Percentiles rank a stretch among this genome's conserved stretches.
These are phyloP conservation scores for Aspergillus egyptiacus DNA, from an alignment of 495 filamentous ascomycete genomes.

Conservation along the genomic window DNA sequence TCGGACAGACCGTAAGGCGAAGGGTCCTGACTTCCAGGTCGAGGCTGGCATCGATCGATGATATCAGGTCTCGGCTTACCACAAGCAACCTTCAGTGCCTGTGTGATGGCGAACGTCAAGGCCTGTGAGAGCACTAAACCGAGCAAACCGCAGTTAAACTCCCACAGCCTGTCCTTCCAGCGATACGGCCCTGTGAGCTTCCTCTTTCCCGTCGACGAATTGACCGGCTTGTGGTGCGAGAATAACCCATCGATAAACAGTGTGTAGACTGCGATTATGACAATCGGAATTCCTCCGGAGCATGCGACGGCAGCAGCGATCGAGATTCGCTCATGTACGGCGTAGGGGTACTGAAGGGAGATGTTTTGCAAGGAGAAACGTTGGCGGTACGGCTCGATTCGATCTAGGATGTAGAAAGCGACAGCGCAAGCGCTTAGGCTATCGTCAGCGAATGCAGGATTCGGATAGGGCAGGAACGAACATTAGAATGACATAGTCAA, in stretches of 20 bases:
- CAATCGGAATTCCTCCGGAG: conserved; percentile 52
- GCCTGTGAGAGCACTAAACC: conserved; percentile 64
- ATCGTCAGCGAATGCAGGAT: conserved; percentile 34
- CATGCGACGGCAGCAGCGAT: conserved; percentile 52
- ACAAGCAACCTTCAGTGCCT: conserved; percentile 77
- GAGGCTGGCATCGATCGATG: conserved; percentile 60
- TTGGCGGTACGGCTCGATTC: conserved; percentile 53
- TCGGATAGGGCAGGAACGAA: conserved; percentile 32
- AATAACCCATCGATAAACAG: conserved; percentile 66
- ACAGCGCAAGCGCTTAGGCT: conserved; percentile 43
- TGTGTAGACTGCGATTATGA: conserved; percentile 64
- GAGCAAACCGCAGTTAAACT: conserved; percentile 74
- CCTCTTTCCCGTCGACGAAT: conserved; percentile 34
- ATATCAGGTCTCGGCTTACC: conserved; percentile 83
- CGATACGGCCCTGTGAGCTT: conserved; percentile 63
- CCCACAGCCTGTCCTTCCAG: conserved; percentile 64
- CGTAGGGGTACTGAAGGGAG: conserved; percentile 66
- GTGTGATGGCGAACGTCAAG: conserved; percentile 69
- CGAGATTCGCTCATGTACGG: conserved; percentile 65
- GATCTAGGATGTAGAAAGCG: conserved; percentile 50
- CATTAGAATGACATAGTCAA: conserved; percentile 65
- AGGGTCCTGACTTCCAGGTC: conserved; percentile 30
- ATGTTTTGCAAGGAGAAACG: conserved; percentile 55
- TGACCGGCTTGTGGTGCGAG: conserved; percentile 53
- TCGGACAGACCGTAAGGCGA: conserved; percentile 52